Percentiles rank a stretch among this genome's conserved stretches.
Conservation (phyloP, 805 yeast genomes). For the Phaffomyces opuntiae region DNA sequence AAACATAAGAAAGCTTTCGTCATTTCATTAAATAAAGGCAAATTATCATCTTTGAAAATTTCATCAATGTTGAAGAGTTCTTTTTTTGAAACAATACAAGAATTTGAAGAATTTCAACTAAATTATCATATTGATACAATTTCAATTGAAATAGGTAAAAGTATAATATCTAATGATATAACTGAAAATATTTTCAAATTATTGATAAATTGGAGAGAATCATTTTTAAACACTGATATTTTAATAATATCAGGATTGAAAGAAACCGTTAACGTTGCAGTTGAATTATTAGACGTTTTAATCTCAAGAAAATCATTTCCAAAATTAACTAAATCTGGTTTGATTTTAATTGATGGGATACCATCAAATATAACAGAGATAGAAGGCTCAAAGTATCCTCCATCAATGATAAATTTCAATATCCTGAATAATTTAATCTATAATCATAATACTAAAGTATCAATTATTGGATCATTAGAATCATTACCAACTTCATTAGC, state of each 20-base stretch:
- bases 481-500: slow-evolving; percentile 48
- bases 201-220: slow-evolving; percentile 41
- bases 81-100: background rate
- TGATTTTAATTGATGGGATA: slow-evolving; percentile 16
- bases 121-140: slow-evolving; percentile 9
- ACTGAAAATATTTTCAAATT: slow-evolving; percentile 38
- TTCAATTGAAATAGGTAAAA: slow-evolving; percentile 29
- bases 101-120: background rate
- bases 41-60: background rate
- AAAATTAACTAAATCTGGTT: slow-evolving; percentile 22
- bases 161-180: slow-evolving; percentile 18
- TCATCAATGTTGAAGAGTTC: background rate
- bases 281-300: slow-evolving; percentile 39
- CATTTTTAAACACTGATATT: slow-evolving; percentile 40
- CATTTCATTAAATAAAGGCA: background rate
- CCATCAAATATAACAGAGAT: too few species aligned
- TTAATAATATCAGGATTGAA: slow-evolving; percentile 45
- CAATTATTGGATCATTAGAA: slow-evolving; percentile 44
- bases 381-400: too few species aligned
- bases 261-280: slow-evolving; percentile 46
- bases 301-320: slow-evolving; percentile 25
- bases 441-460: slow-evolving; percentile 36
- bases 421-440: slow-evolving; percentile 3
- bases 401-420: too few species aligned
- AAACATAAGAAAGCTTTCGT: background rate